phyloP scores from a whole-genome alignment of 345 rosid species.

The Brassica rapa region DNA sequence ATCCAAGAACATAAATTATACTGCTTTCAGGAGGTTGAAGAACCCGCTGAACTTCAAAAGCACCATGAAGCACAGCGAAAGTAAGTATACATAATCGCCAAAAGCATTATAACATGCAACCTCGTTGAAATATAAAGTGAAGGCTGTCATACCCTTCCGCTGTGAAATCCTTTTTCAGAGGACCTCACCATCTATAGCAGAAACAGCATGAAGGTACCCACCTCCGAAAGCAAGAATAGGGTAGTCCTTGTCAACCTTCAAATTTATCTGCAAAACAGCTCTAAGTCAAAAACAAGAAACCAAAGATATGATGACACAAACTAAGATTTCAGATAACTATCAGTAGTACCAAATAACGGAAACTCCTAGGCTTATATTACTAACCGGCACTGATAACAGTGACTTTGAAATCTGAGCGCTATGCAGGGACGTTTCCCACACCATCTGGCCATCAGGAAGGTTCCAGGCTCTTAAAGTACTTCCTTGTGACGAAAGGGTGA shows the following conservation, averaged over 20 bases:
- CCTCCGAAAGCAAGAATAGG: slow-evolving; percentile 58
- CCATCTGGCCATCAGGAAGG: slow-evolving; percentile 99
- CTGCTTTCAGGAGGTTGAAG: slow-evolving; percentile 62
- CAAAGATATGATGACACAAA: neutral
- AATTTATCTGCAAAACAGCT: slow-evolving; percentile 54
- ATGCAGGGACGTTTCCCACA: slow-evolving; percentile 79
- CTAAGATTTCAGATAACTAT: neutral
- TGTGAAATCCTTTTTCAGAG: slow-evolving; percentile 80
- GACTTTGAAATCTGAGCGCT: slow-evolving; percentile 64
- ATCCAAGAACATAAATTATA: slow-evolving; percentile 63
- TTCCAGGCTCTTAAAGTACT: slow-evolving; percentile 91
- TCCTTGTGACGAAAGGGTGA: slow-evolving; percentile 82
- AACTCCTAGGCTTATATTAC: slow-evolving; percentile 28
- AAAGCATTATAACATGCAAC: too few species aligned
- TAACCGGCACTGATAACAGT: slow-evolving; percentile 63
- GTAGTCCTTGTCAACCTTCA: slow-evolving; percentile 70
- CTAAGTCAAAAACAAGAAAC: slow-evolving; percentile 11
- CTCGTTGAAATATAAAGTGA: slow-evolving; percentile 12
- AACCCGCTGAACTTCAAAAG: slow-evolving; percentile 75
- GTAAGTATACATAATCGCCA: too few species aligned
- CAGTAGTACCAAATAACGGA: slow-evolving; percentile 1
- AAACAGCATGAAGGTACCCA: slow-evolving; percentile 83
- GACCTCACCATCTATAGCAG: slow-evolving; percentile 81
- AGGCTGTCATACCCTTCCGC: slow-evolving; percentile 65
- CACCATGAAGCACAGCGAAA: too few species aligned